These are phyloP conservation scores for Eucalyptus dawsonii DNA, from an alignment of 345 rosid species.

Conservation along the genomic window DNA sequence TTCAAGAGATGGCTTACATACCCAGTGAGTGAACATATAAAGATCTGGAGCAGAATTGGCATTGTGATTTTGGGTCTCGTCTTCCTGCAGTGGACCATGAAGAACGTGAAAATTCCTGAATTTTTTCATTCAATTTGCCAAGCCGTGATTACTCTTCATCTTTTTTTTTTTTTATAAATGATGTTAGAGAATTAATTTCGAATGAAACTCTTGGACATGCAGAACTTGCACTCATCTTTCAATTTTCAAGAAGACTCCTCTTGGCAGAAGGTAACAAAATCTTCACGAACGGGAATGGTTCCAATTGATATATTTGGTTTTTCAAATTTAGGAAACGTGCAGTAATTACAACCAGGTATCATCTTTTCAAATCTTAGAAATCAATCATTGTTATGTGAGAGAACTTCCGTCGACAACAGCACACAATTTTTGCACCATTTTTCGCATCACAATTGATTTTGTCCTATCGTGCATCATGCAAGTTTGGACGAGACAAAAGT, in stretches of 20 bases:
- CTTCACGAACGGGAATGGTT: background rate
- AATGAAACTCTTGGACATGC: background rate
- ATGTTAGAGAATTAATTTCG: background rate
- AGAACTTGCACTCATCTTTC: background rate
- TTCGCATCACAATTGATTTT: background rate
- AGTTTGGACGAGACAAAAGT: background rate
- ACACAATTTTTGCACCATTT: background rate
- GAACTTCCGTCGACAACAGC: background rate
- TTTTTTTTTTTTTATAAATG: background rate
- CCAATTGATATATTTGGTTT: background rate
- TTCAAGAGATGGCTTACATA: background rate
- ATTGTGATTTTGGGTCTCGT: conserved; percentile 61
- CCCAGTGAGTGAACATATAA: conserved; percentile 91
- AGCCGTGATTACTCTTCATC: background rate
- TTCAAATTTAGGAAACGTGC: background rate
- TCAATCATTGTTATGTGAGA: background rate
- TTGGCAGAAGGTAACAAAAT: background rate
- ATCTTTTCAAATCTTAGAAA: background rate
- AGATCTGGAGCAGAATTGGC: conserved; percentile 37
- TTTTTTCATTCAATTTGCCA: background rate
- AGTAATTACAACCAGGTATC: background rate
- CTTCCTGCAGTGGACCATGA: conserved; percentile 27
- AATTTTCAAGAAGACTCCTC: background rate
- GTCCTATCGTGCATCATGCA: background rate
- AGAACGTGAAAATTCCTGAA: background rate